These are phyloP conservation scores for Pyrenophora graminea DNA, from an alignment of 2,329 filamentous ascomycete species.

Conservation along the genomic window DNA sequence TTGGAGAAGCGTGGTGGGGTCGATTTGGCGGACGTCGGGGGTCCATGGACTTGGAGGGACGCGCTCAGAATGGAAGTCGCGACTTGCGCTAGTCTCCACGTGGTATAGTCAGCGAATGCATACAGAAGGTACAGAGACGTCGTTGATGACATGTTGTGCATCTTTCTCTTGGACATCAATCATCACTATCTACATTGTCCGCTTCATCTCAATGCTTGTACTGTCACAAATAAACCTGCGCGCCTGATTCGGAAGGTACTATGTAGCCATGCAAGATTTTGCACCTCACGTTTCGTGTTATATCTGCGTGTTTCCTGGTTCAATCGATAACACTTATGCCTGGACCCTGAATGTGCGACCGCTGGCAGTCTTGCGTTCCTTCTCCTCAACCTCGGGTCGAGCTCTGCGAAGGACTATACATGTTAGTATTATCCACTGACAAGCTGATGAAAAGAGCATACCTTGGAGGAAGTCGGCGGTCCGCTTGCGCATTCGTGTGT, in stretches of 20 bases:
- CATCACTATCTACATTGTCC: neutral
- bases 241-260: neutral
- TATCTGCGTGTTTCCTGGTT: neutral
- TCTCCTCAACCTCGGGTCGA: slow-evolving; percentile 92
- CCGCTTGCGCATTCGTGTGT: slow-evolving; percentile 95
- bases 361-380: slow-evolving; percentile 97
- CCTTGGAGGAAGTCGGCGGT: slow-evolving; percentile 98
- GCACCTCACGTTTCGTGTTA: neutral
- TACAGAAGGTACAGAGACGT: neutral
- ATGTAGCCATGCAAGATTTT: neutral
- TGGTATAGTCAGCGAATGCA: slow-evolving; percentile 1
- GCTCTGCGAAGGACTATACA: slow-evolving; percentile 86
- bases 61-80: slow-evolving; percentile 27
- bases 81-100: slow-evolving; percentile 15
- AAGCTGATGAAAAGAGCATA: slow-evolving; percentile 49
- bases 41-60: slow-evolving; percentile 16
- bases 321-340: slow-evolving; percentile 28
- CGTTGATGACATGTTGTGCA: neutral
- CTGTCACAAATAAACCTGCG: neutral
- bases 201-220: neutral
- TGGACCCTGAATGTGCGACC: slow-evolving; percentile 84
- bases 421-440: slow-evolving; percentile 40
- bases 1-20: slow-evolving; percentile 3
- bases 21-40: slow-evolving; percentile 12
- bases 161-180: neutral